Conservation (phyloP, 306 rosid genomes). For the Vigna trinervia region DNA sequence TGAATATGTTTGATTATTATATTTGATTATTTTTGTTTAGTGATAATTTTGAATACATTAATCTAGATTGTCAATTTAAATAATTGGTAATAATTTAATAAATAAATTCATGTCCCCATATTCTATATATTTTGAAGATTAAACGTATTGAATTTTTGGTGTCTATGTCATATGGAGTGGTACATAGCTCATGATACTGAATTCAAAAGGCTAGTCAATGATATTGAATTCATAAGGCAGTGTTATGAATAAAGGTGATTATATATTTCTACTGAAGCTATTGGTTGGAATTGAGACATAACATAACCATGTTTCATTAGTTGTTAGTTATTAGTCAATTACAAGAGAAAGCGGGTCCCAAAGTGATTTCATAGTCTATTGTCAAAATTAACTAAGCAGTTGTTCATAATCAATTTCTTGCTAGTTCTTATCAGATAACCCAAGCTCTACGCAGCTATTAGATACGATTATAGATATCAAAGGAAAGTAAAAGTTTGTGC, state of each 20-base stretch:
- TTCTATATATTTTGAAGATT: no score
- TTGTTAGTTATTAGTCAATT: constrained; percentile 19
- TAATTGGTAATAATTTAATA: no score
- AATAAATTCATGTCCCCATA: no score
- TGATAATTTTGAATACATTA: no score
- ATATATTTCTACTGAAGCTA: constrained; percentile 17
- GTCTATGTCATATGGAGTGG: no score
- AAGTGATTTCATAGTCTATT: background rate
- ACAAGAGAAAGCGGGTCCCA: constrained; percentile 43
- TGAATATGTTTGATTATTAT: no score
- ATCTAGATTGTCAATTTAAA: no score
- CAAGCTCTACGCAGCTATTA: background rate
- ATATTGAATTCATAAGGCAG: background rate
- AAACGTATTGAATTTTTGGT: no score
- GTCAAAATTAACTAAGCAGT: no score
- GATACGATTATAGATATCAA: background rate
- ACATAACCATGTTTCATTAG: background rate
- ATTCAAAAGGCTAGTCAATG: constrained; percentile 5
- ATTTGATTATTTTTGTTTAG: no score
- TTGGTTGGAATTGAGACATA: constrained; percentile 35
- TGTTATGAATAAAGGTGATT: constrained; percentile 25
- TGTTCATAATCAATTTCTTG: no score
- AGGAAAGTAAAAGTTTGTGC: background rate
- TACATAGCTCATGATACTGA: constrained; percentile 7
- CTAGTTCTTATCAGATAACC: background rate